Evolutionary conservation across 805 yeast genomes (phyloP).

Genomic region (Danielozyma ontarioensis): DNA sequence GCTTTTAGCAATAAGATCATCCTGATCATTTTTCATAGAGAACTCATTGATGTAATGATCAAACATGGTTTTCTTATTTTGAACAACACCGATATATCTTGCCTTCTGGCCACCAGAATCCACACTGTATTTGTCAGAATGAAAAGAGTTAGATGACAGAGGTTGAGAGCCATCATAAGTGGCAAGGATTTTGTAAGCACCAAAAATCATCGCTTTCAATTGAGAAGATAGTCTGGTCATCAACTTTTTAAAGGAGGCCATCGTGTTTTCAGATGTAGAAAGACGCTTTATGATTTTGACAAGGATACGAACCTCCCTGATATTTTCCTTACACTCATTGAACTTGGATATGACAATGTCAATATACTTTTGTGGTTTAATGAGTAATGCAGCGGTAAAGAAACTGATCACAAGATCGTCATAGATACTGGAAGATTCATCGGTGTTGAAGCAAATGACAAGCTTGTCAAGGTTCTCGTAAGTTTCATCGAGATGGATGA

Average conservation of each 20-base stretch:
- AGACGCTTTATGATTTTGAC: slow-evolving; percentile 28
- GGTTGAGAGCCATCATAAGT: slow-evolving; percentile 12
- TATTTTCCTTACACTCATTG: slow-evolving; percentile 15
- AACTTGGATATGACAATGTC: slow-evolving; percentile 18
- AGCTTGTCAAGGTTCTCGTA: slow-evolving; percentile 16
- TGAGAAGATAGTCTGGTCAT: slow-evolving; percentile 19
- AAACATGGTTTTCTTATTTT: slow-evolving; percentile 9
- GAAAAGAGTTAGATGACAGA: slow-evolving; percentile 10
- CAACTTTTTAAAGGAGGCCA: slow-evolving; percentile 13
- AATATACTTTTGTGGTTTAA: slow-evolving; percentile 28
- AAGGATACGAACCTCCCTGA: slow-evolving; percentile 19
- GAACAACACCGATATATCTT: not conserved
- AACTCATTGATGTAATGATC: slow-evolving; percentile 14
- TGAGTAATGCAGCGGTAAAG: slow-evolving; percentile 30
- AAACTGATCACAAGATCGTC: slow-evolving; percentile 22
- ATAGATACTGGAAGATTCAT: slow-evolving; percentile 11
- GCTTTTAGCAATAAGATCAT: slow-evolving; percentile 1
- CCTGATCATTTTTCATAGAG: too few relatives aligned
- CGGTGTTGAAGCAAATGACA: slow-evolving; percentile 8
- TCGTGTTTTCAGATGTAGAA: slow-evolving; percentile 19
- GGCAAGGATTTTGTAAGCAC: slow-evolving; percentile 18
- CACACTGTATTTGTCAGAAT: slow-evolving; percentile 9
- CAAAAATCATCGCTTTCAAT: slow-evolving; percentile 22
- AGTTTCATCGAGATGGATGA: slow-evolving; percentile 27
- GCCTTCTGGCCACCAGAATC: slow-evolving; percentile 5